Evolutionary conservation across 768 basidiomycete species (phyloP), one percentile per base, ranked within the genome.

Genomic region (Cantharellus anzutake): DNA sequence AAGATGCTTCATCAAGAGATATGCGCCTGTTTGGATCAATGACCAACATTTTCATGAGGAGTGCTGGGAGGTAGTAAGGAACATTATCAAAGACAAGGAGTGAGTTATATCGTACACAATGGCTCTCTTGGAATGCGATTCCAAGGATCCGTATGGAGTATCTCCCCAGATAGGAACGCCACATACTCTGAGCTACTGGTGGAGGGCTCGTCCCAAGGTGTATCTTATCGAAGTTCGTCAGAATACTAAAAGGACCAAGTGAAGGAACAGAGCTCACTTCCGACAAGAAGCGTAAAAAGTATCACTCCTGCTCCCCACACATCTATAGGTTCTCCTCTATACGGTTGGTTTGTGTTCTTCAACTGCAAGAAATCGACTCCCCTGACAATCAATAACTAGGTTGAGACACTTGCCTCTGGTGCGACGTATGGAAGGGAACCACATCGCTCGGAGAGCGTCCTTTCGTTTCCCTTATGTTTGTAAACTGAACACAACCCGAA

Each of bases 151-250:
- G 87, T 79, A 3, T 76, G 68, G 64, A 88, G 82, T 59, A 93
- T 79, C 56, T 82, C 73, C 3, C 90, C 89, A 0, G 76, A 75
- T 1, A 84, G 66, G 68, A 86, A 99, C 4, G 78, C 78, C n/a
- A 70, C 68, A 65, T 79, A 99, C 69, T 98, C 96, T 1, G 80
- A 78, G 61, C 85, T 86, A n/a, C 74, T 63, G 2, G 68, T 65
- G 0, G 91, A 89, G 2, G 96, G 90, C 67, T 93, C 85, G 66
- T 97, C 96, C 96, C 96, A 98, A 2, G 96, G 96, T 0, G 96
- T 97, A 66, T 96, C 93, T 97, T n/a, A 35, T 2, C 51, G 35
- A 41, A 29, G 51, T 62, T 3, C 40, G 61, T 52, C 29, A 51
- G 7, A 4, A 16, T 4, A 34, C 42, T 42, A n/a, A 55, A 51